A percentile compares a stretch with the other conserved stretches of the same genome.
Conservation (phyloP, 768 basidiomycete species). For the Termitomyces sp. region DNA sequence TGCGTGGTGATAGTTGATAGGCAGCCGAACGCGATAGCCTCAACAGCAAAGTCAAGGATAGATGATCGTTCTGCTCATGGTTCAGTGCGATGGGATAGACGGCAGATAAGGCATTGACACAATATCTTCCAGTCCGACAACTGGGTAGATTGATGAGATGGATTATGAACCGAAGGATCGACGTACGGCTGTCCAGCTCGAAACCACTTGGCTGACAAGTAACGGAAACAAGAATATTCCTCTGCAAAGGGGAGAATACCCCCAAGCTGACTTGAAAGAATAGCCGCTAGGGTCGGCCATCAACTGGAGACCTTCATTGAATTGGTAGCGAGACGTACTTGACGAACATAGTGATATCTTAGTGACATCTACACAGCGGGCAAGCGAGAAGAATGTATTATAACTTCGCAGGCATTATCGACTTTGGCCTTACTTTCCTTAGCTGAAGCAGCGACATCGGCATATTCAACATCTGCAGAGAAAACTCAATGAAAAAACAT, state of each 20-base stretch:
- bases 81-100: neutral
- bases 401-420: too few species aligned
- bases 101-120: conserved; percentile 22
- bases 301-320: neutral
- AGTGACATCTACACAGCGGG: too few species aligned
- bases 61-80: conserved; percentile 41
- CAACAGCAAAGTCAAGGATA: conserved; percentile 59
- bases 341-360: conserved; percentile 65
- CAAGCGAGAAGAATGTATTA: too few species aligned
- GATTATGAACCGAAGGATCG: neutral
- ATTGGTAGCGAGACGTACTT: conserved; percentile 31
- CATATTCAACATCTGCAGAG: conserved; percentile 6
- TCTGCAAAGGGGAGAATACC: conserved; percentile 54
- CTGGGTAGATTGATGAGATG: conserved; percentile 20
- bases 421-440: conserved; percentile 10
- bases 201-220: conserved; percentile 56
- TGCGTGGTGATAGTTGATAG: conserved; percentile 52
- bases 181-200: conserved; percentile 48
- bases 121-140: conserved; percentile 60
- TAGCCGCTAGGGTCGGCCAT: conserved; percentile 33
- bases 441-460: conserved; percentile 11
- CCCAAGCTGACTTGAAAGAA: conserved; percentile 72
- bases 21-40: conserved; percentile 66
- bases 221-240: conserved; percentile 63
- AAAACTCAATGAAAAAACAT: neutral